Conservation (phyloP, 768 basidiomycete genomes). For the Leccinum boreale region DNA sequence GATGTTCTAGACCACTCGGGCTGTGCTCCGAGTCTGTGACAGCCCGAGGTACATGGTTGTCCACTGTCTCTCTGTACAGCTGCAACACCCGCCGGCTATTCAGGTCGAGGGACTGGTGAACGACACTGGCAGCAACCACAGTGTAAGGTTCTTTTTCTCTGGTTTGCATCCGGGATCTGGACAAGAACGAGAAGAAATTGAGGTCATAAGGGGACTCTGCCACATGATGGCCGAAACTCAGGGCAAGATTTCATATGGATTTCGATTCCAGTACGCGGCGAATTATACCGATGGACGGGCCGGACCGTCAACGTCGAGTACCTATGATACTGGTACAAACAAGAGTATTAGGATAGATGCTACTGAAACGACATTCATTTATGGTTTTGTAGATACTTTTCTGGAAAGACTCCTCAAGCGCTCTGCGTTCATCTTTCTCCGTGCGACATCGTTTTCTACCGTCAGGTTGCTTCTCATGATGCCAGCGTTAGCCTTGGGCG, state of each 20-base stretch:
- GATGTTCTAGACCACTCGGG: neutral
- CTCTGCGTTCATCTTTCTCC: slow-evolving; percentile 73
- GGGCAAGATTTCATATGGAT: neutral
- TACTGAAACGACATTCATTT: neutral
- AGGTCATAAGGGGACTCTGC: neutral
- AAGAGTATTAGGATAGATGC: neutral
- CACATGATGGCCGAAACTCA: neutral
- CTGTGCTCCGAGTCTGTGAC: neutral
- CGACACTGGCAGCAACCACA: neutral
- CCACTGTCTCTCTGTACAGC: neutral
- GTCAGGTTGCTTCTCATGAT: slow-evolving; percentile 48
- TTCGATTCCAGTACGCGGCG: neutral
- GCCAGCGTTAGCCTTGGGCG: slow-evolving; percentile 60
- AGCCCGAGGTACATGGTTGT: neutral
- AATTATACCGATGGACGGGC: too few relatives aligned
- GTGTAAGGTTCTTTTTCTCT: neutral
- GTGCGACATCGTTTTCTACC: slow-evolving; percentile 71
- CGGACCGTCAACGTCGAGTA: too few relatives aligned
- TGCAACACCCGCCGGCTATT: neutral
- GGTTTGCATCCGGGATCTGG: neutral
- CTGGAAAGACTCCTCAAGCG: slow-evolving; percentile 62
- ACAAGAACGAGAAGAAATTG: neutral
- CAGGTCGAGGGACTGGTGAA: neutral
- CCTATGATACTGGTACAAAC: slow-evolving; percentile 1
- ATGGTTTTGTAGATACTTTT: slow-evolving; percentile 36